Evolutionary conservation across 2,329 filamentous ascomycete genomes (phyloP).

Genomic region (Xylariaceae sp.): DNA sequence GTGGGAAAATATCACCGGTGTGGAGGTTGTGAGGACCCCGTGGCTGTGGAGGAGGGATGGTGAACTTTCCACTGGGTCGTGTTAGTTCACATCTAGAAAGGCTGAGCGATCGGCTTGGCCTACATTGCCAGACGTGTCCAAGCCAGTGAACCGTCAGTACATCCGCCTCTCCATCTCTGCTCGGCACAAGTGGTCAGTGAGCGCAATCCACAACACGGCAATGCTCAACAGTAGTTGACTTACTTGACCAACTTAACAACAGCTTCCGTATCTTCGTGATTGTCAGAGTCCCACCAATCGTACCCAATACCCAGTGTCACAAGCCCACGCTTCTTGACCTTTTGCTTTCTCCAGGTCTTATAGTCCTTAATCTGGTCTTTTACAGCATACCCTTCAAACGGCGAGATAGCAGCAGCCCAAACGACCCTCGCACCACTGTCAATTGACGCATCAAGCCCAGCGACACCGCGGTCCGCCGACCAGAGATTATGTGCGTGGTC

Average conservation of each 20-base stretch:
- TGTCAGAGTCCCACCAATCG: slow-evolving; percentile 35
- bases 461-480: slow-evolving; percentile 40
- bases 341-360: slow-evolving; percentile 33
- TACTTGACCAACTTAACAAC: slow-evolving; percentile 36
- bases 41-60: slow-evolving; percentile 38
- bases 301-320: slow-evolving; percentile 42
- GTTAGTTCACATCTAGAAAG: not conserved
- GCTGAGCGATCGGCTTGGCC: slow-evolving; percentile 9
- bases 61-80: slow-evolving; percentile 31
- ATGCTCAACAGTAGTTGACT: not conserved
- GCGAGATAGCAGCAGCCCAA: slow-evolving; percentile 44
- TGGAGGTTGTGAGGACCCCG: slow-evolving; percentile 40
- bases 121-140: slow-evolving; percentile 39
- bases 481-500: slow-evolving; percentile 53
- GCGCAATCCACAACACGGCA: no score
- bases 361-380: slow-evolving; percentile 40
- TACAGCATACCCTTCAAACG: slow-evolving; percentile 33
- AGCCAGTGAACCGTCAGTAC: slow-evolving; percentile 47
- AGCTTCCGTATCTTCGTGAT: slow-evolving; percentile 26
- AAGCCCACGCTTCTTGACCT: slow-evolving; percentile 26
- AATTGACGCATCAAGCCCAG: slow-evolving; percentile 45
- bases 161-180: slow-evolving; percentile 22
- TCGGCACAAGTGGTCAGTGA: not conserved
- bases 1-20: slow-evolving; percentile 53
- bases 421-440: slow-evolving; percentile 49